Evolutionary conservation across 1,284 basidiomycete genomes (phyloP).

Genomic region (Marasmius fiardii): DNA sequence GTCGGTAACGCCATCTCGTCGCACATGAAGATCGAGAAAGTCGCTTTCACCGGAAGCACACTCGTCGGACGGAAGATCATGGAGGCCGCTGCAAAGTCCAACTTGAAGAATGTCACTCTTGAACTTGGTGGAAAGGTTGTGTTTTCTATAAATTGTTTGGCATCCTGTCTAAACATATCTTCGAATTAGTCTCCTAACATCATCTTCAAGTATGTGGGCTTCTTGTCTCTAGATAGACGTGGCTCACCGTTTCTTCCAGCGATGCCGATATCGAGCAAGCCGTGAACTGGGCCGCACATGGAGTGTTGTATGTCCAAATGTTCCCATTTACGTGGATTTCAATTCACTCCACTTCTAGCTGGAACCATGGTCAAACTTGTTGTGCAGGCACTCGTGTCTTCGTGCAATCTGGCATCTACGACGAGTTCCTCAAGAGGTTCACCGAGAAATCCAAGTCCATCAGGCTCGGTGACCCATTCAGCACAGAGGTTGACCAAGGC

Average conservation of each 20-base stretch:
- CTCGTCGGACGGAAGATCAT: conserved; percentile 73
- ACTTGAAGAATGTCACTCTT: conserved; percentile 87
- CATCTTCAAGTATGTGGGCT: conserved; percentile 39
- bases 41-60: conserved; percentile 49
- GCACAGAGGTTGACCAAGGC: conserved; percentile 60
- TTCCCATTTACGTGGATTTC: not conserved
- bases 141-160: too few species aligned
- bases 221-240: too few species aligned
- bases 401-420: conserved; percentile 65
- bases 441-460: conserved; percentile 42
- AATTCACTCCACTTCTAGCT: conserved; percentile 1
- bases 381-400: conserved; percentile 68
- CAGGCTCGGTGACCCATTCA: conserved; percentile 70
- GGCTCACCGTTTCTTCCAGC: not conserved
- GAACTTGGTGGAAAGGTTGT: conserved; percentile 45
- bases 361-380: conserved; percentile 55
- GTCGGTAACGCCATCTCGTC: conserved; percentile 58
- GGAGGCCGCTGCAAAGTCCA: conserved; percentile 78
- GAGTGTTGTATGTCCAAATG: conserved; percentile 55
- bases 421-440: conserved; percentile 49
- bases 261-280: conserved; percentile 66
- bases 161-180: not conserved
- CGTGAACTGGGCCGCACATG: conserved; percentile 68
- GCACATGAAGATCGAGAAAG: conserved; percentile 47
- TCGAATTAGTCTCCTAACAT: conserved; percentile 48